Base-by-base conservation (phyloP, 1,284 basidiomycete genomes). In the Erythrobasidium hasegawianum region DNA sequence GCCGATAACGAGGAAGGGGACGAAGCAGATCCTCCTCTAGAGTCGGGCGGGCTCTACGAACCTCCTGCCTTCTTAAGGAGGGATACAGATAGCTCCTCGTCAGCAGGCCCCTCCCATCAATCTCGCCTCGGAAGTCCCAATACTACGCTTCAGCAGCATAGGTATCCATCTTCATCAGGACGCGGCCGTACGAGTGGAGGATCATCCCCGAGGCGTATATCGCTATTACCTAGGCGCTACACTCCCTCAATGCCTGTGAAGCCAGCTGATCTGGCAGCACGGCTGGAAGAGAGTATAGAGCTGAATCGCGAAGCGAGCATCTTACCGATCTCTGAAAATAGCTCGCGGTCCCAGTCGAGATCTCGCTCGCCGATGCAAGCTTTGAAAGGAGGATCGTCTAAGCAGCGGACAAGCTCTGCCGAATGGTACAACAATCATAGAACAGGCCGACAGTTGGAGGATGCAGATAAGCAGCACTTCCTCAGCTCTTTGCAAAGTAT, bases 331-430 rank as follows among this genome's bases (percentile, higher is more conserved):
- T 59, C 57, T 3, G 11, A 29, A 47, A 85, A 87, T 67, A 93
- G 86, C 74, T 97, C 95, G n/a, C 87, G 95, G 27, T 95, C 92
- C 1, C 93, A 90, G 1, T 97, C 94, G 56, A 87, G 95, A 40
- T 97, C 95, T 1, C 86, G 91, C 49, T 97, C 95, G 0, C 95
- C 95, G 0, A 83, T 97, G 72, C n/a, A 18, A 8, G 93, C 91
- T 2, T 18, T 24, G 38, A 39, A 20, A n/a, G 38, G 47, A 2
- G 64, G n/a, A n/a, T 58, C 62, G 11, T 38, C 56, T 13, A 41
- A 29, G 39, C 41, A 57, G 24, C 55, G 62, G 5, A 65, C 55
- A 2, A 65, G 55, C 55, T 65, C 62, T 2, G 56, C 62, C 5
- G 62, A 65, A 33, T 65, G 62, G 62, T 65, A 55, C 56, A 65